phyloP scores from a whole-genome alignment of 2,329 filamentous ascomycete genomes.

The Penicillium digitatum region DNA sequence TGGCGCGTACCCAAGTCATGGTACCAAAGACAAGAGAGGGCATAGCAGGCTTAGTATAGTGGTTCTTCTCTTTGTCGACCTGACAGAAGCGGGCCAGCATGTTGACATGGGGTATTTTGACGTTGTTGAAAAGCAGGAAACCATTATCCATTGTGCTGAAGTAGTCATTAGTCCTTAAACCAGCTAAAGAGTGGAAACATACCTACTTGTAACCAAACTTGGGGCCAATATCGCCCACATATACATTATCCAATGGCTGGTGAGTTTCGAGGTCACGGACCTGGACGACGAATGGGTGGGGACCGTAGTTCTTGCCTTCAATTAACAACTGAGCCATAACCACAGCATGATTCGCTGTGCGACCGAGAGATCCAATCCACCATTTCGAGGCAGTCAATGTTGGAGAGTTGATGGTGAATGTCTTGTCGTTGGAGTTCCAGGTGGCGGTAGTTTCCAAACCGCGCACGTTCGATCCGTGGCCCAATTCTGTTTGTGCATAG shows the following conservation, averaged over 20 bases:
- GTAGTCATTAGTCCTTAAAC: slow-evolving; percentile 1
- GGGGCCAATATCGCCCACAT: slow-evolving; percentile 76
- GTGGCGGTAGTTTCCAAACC: slow-evolving; percentile 69
- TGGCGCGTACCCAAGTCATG: slow-evolving; percentile 69
- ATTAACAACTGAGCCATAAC: slow-evolving; percentile 75
- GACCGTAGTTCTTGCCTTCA: slow-evolving; percentile 64
- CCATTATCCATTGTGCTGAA: slow-evolving; percentile 72
- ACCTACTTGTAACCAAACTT: slow-evolving; percentile 69
- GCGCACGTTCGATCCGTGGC: slow-evolving; percentile 72
- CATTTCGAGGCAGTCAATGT: slow-evolving; percentile 73
- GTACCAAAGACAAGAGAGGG: slow-evolving; percentile 70
- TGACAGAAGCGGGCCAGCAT: slow-evolving; percentile 70
- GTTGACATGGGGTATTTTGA: slow-evolving; percentile 69
- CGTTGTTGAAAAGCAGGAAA: slow-evolving; percentile 70
- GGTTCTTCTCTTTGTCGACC: slow-evolving; percentile 64
- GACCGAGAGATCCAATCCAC: slow-evolving; percentile 78
- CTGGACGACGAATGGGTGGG: slow-evolving; percentile 74
- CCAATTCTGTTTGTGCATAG: slow-evolving; percentile 76
- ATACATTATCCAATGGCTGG: slow-evolving; percentile 62
- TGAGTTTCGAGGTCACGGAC: slow-evolving; percentile 68
- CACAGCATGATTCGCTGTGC: slow-evolving; percentile 71
- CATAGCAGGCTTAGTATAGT: slow-evolving; percentile 63
- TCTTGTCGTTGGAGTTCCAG: slow-evolving; percentile 70
- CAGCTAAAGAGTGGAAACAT: not conserved
- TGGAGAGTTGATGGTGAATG: slow-evolving; percentile 70